phyloP scores from a whole-genome alignment of 495 filamentous ascomycete species.

The Hypoxylon crocopeplum region DNA sequence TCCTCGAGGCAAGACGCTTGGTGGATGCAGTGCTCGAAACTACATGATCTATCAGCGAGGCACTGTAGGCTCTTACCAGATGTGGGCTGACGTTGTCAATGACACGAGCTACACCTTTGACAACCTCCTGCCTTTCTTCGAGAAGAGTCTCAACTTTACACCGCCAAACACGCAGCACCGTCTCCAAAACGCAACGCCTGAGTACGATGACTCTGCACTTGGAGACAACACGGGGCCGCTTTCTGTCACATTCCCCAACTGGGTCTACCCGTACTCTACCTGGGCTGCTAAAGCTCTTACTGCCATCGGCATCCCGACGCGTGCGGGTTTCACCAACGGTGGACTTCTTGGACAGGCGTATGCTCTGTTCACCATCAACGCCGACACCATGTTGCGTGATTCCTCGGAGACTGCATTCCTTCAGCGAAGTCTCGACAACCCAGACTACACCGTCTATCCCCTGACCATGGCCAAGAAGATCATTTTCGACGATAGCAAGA shows the following conservation, averaged over 20 bases:
- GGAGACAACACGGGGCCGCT: conserved; percentile 52
- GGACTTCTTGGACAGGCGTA: conserved; percentile 41
- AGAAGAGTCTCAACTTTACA: conserved; percentile 60
- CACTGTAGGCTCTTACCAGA: conserved; percentile 48
- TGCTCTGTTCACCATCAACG: conserved; percentile 36
- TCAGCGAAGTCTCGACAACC: conserved; percentile 25
- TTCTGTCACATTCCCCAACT: conserved; percentile 59
- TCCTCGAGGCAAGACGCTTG: conserved; percentile 51
- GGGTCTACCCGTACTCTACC: conserved; percentile 50
- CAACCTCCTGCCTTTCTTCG: conserved; percentile 60
- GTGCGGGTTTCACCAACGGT: conserved; percentile 44
- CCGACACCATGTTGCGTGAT: conserved; percentile 32
- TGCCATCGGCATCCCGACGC: conserved; percentile 48
- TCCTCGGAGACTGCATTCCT: conserved; percentile 39
- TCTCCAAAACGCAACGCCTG: conserved; percentile 51
- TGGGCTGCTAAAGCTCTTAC: conserved; percentile 44
- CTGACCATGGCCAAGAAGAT: conserved; percentile 47
- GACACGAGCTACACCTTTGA: conserved; percentile 63
- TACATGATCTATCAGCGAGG: conserved; percentile 56
- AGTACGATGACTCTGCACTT: conserved; percentile 47
- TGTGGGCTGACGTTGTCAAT: conserved; percentile 64
- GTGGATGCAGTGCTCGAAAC: conserved; percentile 54
- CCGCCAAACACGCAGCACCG: conserved; percentile 49
- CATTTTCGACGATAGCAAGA: conserved; percentile 38
- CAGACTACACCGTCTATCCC: conserved; percentile 40